Base-by-base conservation (phyloP, 1,284 basidiomycete genomes). In the Rhodofomes roseus region DNA sequence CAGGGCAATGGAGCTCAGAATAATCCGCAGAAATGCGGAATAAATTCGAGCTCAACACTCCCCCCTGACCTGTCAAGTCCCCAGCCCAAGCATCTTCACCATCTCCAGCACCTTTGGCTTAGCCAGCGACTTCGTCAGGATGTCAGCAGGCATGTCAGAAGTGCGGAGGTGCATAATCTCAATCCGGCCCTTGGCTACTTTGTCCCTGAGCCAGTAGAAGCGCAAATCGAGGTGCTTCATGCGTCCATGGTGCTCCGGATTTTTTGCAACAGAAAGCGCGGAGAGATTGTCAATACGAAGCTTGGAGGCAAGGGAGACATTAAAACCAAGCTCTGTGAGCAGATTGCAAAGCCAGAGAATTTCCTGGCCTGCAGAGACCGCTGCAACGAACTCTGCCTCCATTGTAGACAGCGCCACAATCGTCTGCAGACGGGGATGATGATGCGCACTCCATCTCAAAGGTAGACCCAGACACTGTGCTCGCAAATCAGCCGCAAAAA, bases 401-500 rank as follows among this genome's bases (percentile, higher is more conserved):
- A 23, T 44, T 7, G 8, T 56, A 12, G 40, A 62, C 43, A 20
- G 50, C 57, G 20, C 22, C 39, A 70, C 62, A 40, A 65, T 62
- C 5, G 41, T 51, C 55, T 62, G 57, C 66, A 69, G 34, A 66
- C 57, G 16, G 63, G 50, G 36, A 66, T 41, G 54, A 68, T 59
- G 39, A 66, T 22, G 39, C 51, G 55, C 27, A 31, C 20, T 4
- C 36, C 60, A 25, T 59, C 48, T 34, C 51, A 54, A 16, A 37
- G 8, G 51, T 60, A 60, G 55, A 44, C 57, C 50, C 55, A 65
- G 36, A 65, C 55, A 37, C 40, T 46, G 52, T 62, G 56, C 56
- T 66, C 62, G 14, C 54, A 54, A 27, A 55, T 31, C 34, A 40
- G 25, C n/a, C 57, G 57, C 12, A 22, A 34, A 54, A 57, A 63